Conservation (phyloP, 2,329 filamentous ascomycete genomes). For the Mycosphaerelloides madeirae region DNA sequence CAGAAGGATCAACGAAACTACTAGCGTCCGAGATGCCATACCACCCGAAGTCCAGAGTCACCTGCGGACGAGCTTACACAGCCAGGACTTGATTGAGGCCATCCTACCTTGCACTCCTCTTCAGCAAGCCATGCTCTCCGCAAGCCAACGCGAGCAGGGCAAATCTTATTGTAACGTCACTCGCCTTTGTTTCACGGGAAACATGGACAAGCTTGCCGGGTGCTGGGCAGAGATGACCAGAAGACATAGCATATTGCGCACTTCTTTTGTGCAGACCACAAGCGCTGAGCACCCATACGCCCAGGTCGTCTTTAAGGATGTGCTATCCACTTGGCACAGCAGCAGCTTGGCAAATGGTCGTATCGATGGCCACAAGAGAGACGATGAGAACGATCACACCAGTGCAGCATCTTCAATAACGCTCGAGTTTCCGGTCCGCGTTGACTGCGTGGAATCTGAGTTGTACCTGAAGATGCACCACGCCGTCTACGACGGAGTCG, state of each 20-base stretch:
- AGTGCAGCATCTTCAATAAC: conserved; percentile 4
- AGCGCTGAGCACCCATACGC: conserved; percentile 59
- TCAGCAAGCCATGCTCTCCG: conserved; percentile 80
- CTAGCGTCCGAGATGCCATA: no score
- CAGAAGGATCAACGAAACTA: no score
- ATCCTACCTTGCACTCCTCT: conserved; percentile 80
- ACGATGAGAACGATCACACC: conserved; percentile 3
- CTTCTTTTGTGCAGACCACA: conserved; percentile 66
- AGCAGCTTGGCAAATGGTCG: neutral
- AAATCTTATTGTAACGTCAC: conserved; percentile 69
- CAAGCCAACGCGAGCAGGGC: conserved; percentile 40
- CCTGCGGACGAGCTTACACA: no score
- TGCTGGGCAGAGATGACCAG: conserved; percentile 60
- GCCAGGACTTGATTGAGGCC: conserved; percentile 27
- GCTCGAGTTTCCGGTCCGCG: conserved; percentile 7
- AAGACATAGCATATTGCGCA: conserved; percentile 73
- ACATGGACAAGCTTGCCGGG: conserved; percentile 47
- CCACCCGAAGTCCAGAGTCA: no score
- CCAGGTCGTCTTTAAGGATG: conserved; percentile 61
- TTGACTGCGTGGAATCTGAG: conserved; percentile 7
- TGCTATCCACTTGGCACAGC: conserved; percentile 40
- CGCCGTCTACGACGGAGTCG: conserved; percentile 79
- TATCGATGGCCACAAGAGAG: conserved; percentile 3
- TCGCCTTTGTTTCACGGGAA: conserved; percentile 55
- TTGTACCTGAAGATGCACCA: conserved; percentile 64